Conservation (phyloP, 2,329 filamentous ascomycete genomes). For the Plenodomus tracheiphilus region DNA sequence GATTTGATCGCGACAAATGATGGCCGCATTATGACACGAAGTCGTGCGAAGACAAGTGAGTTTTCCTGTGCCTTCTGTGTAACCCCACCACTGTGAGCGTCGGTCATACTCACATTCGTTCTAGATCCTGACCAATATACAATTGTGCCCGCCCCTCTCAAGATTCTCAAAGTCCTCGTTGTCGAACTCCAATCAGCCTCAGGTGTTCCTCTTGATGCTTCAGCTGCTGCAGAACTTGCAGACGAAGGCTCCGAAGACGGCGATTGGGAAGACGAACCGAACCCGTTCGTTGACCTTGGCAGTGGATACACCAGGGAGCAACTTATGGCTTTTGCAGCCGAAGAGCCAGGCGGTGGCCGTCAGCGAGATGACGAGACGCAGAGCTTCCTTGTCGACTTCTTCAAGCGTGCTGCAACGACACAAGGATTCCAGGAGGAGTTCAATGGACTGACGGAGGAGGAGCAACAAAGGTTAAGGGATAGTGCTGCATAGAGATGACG, state of each 20-base stretch:
- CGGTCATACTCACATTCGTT: slow-evolving; percentile 12
- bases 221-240: slow-evolving; percentile 63
- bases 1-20: slow-evolving; percentile 76
- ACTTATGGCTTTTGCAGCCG: slow-evolving; percentile 74
- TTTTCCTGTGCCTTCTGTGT: slow-evolving; percentile 1
- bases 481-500: slow-evolving; percentile 23
- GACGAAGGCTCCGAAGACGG: slow-evolving; percentile 68
- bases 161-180: slow-evolving; percentile 94
- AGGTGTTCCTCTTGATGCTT: slow-evolving; percentile 62
- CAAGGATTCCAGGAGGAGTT: slow-evolving; percentile 61
- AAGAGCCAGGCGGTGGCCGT: slow-evolving; percentile 56
- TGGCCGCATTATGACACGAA: slow-evolving; percentile 89
- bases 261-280: slow-evolving; percentile 82
- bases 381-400: slow-evolving; percentile 80
- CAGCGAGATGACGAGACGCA: slow-evolving; percentile 90
- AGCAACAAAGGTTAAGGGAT: slow-evolving; percentile 56
- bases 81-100: not conserved
- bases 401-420: slow-evolving; percentile 60
- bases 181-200: slow-evolving; percentile 86
- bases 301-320: slow-evolving; percentile 59
- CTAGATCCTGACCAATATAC: slow-evolving; percentile 87
- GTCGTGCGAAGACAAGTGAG: slow-evolving; percentile 80
- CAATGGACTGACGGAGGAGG: slow-evolving; percentile 55
- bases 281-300: slow-evolving; percentile 73
- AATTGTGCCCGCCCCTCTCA: slow-evolving; percentile 81